A percentile compares a stretch with the other conserved stretches of the same genome.
phyloP scores from a whole-genome alignment of 2,329 filamentous ascomycete species.

The Sclerotinia sclerotiorum region DNA sequence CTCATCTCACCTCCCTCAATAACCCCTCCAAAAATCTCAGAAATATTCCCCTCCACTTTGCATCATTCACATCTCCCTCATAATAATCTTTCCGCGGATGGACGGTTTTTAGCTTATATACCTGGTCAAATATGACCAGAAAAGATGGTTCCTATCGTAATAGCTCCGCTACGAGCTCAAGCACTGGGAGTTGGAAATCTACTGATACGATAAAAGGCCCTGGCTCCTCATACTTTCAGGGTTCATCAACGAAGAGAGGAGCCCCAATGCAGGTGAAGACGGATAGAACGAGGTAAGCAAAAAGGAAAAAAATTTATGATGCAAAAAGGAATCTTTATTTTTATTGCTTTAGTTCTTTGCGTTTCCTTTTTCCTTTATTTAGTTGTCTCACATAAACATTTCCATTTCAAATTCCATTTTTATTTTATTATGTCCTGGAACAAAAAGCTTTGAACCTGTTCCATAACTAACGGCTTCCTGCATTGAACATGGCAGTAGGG shows the following conservation, averaged over 20 bases:
- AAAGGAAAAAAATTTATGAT: background rate
- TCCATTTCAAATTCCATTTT: background rate
- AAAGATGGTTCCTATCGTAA: conserved; percentile 61
- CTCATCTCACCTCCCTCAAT: conserved; percentile 3
- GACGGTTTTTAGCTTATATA: conserved; percentile 34
- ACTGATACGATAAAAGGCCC: conserved; percentile 58
- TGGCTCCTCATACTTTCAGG: conserved; percentile 37
- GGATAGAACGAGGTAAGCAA: conserved; percentile 46
- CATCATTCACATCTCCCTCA: conserved; percentile 1
- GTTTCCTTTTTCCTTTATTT: conserved; percentile 6
- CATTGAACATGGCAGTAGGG: conserved; percentile 37
- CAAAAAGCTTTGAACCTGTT: conserved; percentile 35
- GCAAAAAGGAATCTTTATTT: background rate
- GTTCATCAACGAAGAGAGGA: conserved; percentile 34
- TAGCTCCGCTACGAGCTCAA: conserved; percentile 65
- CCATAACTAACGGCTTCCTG: conserved; percentile 41
- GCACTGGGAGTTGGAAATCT: conserved; percentile 66
- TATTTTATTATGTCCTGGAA: conserved; percentile 14
- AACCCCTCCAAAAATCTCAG: conserved; percentile 12
- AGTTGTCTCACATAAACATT: conserved; percentile 7
- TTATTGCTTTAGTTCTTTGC: conserved; percentile 27
- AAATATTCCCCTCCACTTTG: conserved; percentile 10
- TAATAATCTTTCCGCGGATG: conserved; percentile 28
- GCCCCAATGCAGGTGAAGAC: conserved; percentile 55
- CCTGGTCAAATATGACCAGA: conserved; percentile 58